phyloP scores from a whole-genome alignment of 345 rosid species.

The Arabidopsis thaliana region DNA sequence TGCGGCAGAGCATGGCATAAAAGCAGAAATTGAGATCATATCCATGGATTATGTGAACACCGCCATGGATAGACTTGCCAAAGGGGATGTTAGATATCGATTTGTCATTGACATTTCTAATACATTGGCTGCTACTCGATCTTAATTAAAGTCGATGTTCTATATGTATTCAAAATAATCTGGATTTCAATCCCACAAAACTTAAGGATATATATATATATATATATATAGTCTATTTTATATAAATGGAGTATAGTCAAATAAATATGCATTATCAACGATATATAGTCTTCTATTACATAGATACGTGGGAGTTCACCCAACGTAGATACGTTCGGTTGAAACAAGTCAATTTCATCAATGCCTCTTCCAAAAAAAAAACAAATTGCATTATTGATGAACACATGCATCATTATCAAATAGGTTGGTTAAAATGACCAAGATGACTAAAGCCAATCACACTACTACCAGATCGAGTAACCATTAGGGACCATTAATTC shows the following conservation, averaged over 20 bases:
- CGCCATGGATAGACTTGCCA: constrained; percentile 57
- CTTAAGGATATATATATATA: no score
- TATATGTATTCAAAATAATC: not conserved
- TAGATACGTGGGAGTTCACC: no score
- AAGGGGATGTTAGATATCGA: constrained; percentile 62
- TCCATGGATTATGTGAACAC: constrained; percentile 56
- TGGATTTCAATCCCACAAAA: not conserved
- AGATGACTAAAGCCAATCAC: not conserved
- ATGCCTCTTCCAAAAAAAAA: not conserved
- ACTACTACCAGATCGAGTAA: not conserved
- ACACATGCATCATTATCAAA: not conserved
- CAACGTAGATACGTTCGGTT: not conserved
- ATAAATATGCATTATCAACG: not conserved
- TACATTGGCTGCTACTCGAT: constrained; percentile 37
- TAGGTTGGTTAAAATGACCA: not conserved
- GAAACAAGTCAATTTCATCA: not conserved
- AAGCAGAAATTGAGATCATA: constrained; percentile 58
- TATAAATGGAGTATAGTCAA: not conserved
- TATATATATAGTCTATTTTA: not conserved
- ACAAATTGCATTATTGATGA: not conserved
- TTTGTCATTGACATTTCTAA: constrained; percentile 61
- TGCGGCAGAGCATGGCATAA: constrained; percentile 53
- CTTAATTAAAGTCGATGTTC: not conserved
- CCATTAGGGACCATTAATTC: not conserved
- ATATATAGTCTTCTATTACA: no score